Base-by-base conservation (phyloP, 1,139 yeast genomes). In the Blastobotrys proliferans region DNA sequence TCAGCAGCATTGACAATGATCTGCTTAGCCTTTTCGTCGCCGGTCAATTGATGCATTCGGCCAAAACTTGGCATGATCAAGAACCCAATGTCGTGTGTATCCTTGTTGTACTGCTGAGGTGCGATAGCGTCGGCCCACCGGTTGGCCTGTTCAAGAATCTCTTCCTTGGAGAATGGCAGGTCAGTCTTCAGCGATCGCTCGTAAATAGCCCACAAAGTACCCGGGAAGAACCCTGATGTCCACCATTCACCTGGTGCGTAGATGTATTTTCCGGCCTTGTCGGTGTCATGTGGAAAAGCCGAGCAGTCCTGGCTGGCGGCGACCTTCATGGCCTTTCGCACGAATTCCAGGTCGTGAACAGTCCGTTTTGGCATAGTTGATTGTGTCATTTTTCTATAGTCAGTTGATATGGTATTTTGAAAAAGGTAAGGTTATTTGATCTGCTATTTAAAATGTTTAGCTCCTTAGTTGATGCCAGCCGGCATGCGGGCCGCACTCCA, bases 181-280 rank as follows among this genome's bases (percentile, higher is more conserved):
- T 25, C 36, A 8, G 14, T 38, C 34, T 14, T 35, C 44, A 43
- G 47, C 8, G 48, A 43, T 13, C 65, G 48, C 44, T 60, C 63
- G 14, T 52, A 44, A 9, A 61, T 35, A 4, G 54, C 51, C 38
- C 53, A 56, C 3, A 60, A 38, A 2, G 58, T 49, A 1, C 64
- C 64, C 4, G 64, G 62, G 40, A 60, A 60, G 42, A 58, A 60
- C 9, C 64, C 64, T 10, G 57, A 45, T 1, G 64, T 60, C 64
- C 64, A 60, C 41, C 25, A 18, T 9, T 21, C n/a, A 13, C 36
- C 17, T 5, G 35, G 22, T n/a, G 25, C 21, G 17, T 19, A 26
- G 18, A 9, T 13, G 41, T 41, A 41, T 11, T 24, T 19, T 17
- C 16, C n/a, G 14, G 35, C 46, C 14, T 24, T 14, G n/a, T 27